Evolutionary conservation across 169 alveolate species (phyloP).

Genomic region (Eimeria tenella): DNA sequence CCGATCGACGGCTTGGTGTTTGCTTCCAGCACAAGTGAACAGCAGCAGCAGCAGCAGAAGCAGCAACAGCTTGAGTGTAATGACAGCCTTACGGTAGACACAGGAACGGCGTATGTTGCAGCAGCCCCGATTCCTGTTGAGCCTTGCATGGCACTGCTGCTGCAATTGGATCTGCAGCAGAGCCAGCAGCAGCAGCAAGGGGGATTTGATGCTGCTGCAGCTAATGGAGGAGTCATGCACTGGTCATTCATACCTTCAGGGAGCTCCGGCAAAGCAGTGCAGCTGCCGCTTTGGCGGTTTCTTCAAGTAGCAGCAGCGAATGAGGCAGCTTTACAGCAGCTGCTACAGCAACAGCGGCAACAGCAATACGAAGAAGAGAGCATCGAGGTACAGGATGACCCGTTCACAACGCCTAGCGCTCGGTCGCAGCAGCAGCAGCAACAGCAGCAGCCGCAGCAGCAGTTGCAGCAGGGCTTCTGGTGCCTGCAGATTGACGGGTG

Average conservation of each 20-base stretch:
- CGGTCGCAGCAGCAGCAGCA: constrained; percentile 59
- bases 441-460: constrained; percentile 21
- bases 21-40: background rate
- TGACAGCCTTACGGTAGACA: background rate
- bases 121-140: constrained; percentile 70
- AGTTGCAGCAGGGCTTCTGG: constrained; percentile 62
- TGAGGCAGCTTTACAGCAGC: constrained; percentile 50
- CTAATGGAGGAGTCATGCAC: constrained; percentile 47
- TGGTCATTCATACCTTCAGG: constrained; percentile 67
- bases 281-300: constrained; percentile 75
- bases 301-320: constrained; percentile 52
- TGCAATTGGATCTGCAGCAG: constrained; percentile 49
- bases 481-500: constrained; percentile 29
- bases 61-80: constrained; percentile 17
- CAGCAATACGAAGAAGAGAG: background rate
- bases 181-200: background rate
- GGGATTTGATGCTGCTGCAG: constrained; percentile 69
- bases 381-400: constrained; percentile 27
- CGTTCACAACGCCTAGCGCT: background rate
- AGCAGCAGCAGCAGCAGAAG: constrained; percentile 35
- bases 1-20: constrained; percentile 47
- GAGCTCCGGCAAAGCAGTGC: background rate
- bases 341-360: background rate
- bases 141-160: constrained; percentile 62
- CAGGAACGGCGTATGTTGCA: constrained; percentile 13